Base-by-base conservation (phyloP, 2,329 filamentous ascomycete species). In the Sordariomycetes sp. region DNA sequence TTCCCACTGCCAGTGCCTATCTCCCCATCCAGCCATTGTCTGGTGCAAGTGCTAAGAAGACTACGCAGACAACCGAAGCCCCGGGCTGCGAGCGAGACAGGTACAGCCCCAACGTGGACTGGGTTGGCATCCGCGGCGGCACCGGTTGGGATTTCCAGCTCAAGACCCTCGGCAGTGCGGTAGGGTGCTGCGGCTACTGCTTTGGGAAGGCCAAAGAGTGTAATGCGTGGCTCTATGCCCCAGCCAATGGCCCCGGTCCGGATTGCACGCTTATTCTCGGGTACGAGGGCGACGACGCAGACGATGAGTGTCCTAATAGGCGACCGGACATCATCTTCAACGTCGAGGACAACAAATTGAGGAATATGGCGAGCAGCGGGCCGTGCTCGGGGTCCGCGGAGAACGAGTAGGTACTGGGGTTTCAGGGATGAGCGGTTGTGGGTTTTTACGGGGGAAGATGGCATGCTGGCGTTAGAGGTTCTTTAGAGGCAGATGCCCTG, bases 221-320 rank as follows among this genome's bases (percentile, higher is more conserved):
- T 50, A 62, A 62, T 32, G 62, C 58, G 12, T 62, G 62, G 62
- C 28, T 62, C 7, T 62, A 57, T 42, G 54, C 60, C 50, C 45
- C 54, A 2, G 25, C 24, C 1, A 54, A 54, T 10, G 51, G 53
- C 24, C 22, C 17, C 3, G 58, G 53, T 1, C 61, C 61, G 2
- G 25, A 53, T 2, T 62, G 62, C 58, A 61, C 58, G 54, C 50
- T 61, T 17, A 61, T 62, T 13, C 28, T 56, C 28, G 60, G 60
- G 20, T 61, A 59, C 51, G 3, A 42, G 20, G 62, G 62, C 15
- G 56, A 59, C 2, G 56, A 57, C 15, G 39, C 35, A 10, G 52
- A 56, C 32, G 42, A 54, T 6, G 8, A 53, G 13, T 62, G 62
- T 22, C 61, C 62, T 12, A 56, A 57, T 6, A 61, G 62, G 15